A percentile compares a stretch with the other conserved stretches of the same genome.
phyloP scores from a whole-genome alignment of 192 early-diverging fungal genomes.

The Backusella macrospora region DNA sequence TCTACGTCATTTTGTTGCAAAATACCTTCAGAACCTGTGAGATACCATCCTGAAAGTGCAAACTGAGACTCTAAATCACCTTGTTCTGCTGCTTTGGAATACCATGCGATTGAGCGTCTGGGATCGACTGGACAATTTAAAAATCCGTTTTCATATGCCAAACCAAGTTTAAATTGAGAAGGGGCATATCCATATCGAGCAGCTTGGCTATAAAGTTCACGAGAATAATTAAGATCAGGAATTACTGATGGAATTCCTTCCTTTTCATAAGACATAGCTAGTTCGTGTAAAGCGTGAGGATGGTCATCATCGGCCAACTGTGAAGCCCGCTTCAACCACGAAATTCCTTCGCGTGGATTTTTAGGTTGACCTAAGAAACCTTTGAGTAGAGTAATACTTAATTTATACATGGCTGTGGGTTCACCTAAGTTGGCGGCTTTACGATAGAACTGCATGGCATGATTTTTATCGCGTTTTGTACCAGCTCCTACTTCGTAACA shows the following conservation, averaged over 20 bases:
- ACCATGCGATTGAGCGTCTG: constrained; percentile 92
- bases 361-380: constrained; percentile 77
- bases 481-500: constrained; percentile 97
- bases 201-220: constrained; percentile 88
- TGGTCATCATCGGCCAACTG: constrained; percentile 86
- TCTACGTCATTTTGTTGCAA: constrained; percentile 91
- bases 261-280: constrained; percentile 86
- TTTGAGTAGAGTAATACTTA: constrained; percentile 89
- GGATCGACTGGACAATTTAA: constrained; percentile 86
- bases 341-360: constrained; percentile 90
- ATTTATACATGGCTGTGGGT: constrained; percentile 95
- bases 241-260: constrained; percentile 69
- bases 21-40: constrained; percentile 86
- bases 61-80: constrained; percentile 92
- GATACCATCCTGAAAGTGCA: constrained; percentile 97
- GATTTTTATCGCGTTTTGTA: constrained; percentile 79
- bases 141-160: constrained; percentile 92
- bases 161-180: constrained; percentile 91
- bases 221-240: constrained; percentile 83
- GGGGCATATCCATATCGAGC: constrained; percentile 92
- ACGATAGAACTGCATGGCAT: constrained; percentile 90
- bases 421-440: constrained; percentile 91
- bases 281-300: constrained; percentile 93
- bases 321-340: constrained; percentile 93
- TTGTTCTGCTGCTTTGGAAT: constrained; percentile 92